A percentile compares a stretch with the other conserved stretches of the same genome.
Evolutionary conservation across 179 eudicot genomes (phyloP).

Genomic region (Nepenthes alata): DNA sequence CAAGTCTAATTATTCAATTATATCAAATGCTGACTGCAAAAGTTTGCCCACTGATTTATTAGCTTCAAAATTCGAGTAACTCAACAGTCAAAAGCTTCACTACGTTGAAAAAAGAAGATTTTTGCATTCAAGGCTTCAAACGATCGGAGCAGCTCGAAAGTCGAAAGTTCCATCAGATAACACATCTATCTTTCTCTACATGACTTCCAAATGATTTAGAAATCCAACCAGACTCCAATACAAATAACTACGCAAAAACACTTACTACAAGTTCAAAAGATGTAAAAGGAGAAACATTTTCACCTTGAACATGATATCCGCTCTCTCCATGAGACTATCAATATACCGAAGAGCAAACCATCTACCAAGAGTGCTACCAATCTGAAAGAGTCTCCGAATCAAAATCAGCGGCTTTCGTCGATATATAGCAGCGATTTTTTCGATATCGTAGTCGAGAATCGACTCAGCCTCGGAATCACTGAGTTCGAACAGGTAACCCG

Average conservation of each 20-base stretch:
- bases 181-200: no score
- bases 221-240: neutral
- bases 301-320: slow-evolving; percentile 77
- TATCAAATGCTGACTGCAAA: no score
- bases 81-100: no score
- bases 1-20: no score
- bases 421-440: slow-evolving; percentile 41
- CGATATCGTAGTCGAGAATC: slow-evolving; percentile 48
- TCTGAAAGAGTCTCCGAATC: slow-evolving; percentile 56
- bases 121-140: no score
- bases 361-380: slow-evolving; percentile 50
- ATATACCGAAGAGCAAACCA: slow-evolving; percentile 62
- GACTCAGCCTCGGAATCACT: slow-evolving; percentile 53
- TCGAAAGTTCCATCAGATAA: no score
- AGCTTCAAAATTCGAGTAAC: no score
- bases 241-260: neutral
- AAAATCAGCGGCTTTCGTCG: slow-evolving; percentile 44
- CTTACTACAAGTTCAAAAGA: neutral
- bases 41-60: no score
- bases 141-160: no score
- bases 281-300: neutral
- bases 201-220: no score
- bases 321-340: slow-evolving; percentile 45
- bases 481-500: slow-evolving; percentile 70
- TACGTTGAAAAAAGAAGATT: no score